Conservation (phyloP, 2,329 filamentous ascomycete species). For the Basipetospora chlamydospora region DNA sequence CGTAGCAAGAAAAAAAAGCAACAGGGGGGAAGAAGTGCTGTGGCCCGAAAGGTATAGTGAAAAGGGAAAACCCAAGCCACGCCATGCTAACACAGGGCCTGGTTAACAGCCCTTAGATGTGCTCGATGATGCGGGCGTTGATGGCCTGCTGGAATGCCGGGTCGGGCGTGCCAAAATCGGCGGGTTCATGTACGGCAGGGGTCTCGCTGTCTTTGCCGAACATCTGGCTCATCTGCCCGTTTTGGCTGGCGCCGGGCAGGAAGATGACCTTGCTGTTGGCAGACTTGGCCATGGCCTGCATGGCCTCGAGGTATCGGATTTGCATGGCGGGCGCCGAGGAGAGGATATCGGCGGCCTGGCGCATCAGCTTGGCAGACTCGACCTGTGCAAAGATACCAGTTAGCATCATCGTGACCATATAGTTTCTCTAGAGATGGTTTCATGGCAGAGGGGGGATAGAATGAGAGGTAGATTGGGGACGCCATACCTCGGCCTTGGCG, state of each 20-base stretch:
- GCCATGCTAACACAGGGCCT: no score
- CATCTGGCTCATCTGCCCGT: slow-evolving; percentile 29
- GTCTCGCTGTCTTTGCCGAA: slow-evolving; percentile 25
- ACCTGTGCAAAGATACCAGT: slow-evolving; percentile 33
- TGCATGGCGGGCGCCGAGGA: slow-evolving; percentile 92
- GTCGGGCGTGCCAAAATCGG: slow-evolving; percentile 38
- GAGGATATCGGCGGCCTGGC: slow-evolving; percentile 85
- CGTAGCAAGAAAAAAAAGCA: no score
- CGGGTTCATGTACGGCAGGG: slow-evolving; percentile 15
- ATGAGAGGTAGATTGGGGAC: not conserved
- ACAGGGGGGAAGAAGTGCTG: no score
- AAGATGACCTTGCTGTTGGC: slow-evolving; percentile 85
- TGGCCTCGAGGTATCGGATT: slow-evolving; percentile 93
- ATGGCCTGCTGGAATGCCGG: slow-evolving; percentile 63
- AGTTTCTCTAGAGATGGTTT: no score
- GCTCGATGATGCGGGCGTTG: slow-evolving; percentile 70
- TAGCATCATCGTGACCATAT: no score
- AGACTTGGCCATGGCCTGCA: slow-evolving; percentile 96
- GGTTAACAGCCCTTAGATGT: slow-evolving; percentile 53
- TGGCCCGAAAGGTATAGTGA: no score
- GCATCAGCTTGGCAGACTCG: slow-evolving; percentile 87
- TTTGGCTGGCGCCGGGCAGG: slow-evolving; percentile 45
- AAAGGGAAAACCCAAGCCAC: no score
- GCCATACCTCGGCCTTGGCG: slow-evolving; percentile 63
- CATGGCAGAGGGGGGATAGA: no score